Evolutionary conservation across 2,329 filamentous ascomycete species (phyloP).

Genomic region (Fusarium sp.): DNA sequence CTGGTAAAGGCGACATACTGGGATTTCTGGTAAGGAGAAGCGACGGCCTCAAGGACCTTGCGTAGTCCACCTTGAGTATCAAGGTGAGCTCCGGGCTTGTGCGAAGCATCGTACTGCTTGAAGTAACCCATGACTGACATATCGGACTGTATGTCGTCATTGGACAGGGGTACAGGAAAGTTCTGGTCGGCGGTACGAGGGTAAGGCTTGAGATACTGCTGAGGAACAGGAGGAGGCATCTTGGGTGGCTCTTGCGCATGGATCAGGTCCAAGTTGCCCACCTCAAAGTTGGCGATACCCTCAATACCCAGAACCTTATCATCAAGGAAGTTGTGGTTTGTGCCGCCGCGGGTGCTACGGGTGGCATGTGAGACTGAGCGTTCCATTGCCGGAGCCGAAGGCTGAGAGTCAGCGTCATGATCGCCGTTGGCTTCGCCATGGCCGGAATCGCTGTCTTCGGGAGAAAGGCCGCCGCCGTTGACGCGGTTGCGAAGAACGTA

Average conservation of each 20-base stretch:
- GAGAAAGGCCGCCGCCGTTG: conserved; percentile 60
- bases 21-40: conserved; percentile 57
- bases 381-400: conserved; percentile 67
- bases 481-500: conserved; percentile 67
- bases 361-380: conserved; percentile 71
- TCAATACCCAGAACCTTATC: conserved; percentile 68
- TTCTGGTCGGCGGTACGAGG: conserved; percentile 64
- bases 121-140: conserved; percentile 67
- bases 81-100: conserved; percentile 65
- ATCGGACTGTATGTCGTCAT: conserved; percentile 64
- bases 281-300: conserved; percentile 66
- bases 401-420: conserved; percentile 57
- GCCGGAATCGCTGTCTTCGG: conserved; percentile 63
- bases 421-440: conserved; percentile 62
- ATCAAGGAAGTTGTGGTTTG: conserved; percentile 64
- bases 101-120: conserved; percentile 62
- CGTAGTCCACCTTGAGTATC: conserved; percentile 63
- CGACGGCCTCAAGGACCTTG: conserved; percentile 64
- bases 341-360: conserved; percentile 65
- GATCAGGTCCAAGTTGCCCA: conserved; percentile 66
- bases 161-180: conserved; percentile 60
- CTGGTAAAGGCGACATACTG: conserved; percentile 60
- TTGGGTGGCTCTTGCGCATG: conserved; percentile 64
- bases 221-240: conserved; percentile 65
- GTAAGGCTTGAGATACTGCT: conserved; percentile 67